These are phyloP conservation scores for Pyrus pyrifolia DNA, from an alignment of 306 rosid species.

Conservation along the genomic window DNA sequence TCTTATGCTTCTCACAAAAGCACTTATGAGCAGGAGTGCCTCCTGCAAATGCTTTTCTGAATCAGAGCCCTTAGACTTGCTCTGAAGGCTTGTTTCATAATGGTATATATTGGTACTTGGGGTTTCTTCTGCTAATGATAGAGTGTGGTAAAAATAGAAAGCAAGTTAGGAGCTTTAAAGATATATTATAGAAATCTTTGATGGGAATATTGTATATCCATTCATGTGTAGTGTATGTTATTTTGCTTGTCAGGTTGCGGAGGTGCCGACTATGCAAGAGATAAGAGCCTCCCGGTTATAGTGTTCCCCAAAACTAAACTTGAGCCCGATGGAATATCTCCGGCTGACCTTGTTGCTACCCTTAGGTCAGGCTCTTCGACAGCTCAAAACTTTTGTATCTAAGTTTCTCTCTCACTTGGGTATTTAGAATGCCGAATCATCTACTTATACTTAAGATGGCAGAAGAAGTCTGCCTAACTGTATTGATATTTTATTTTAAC, in stretches of 20 bases:
- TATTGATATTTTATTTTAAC: no score
- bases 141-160: neutral
- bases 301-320: slow-evolving; percentile 52
- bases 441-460: neutral
- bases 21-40: no score
- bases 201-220: no score
- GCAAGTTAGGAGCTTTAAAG: neutral
- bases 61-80: no score
- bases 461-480: no score
- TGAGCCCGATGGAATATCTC: slow-evolving; percentile 48
- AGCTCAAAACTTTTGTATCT: neutral
- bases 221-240: neutral
- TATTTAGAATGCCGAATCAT: neutral
- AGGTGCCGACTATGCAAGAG: slow-evolving; percentile 77
- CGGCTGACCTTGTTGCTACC: slow-evolving; percentile 48
- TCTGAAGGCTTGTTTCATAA: no score
- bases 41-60: no score
- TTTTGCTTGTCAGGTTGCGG: slow-evolving; percentile 47
- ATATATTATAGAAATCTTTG: no score
- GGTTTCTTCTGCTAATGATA: neutral
- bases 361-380: slow-evolving; percentile 42
- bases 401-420: no score
- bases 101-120: no score
- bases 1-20: no score
- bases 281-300: slow-evolving; percentile 57